Conservation (phyloP, 2,329 filamentous ascomycete species). For the Hypoxylon sp. region DNA sequence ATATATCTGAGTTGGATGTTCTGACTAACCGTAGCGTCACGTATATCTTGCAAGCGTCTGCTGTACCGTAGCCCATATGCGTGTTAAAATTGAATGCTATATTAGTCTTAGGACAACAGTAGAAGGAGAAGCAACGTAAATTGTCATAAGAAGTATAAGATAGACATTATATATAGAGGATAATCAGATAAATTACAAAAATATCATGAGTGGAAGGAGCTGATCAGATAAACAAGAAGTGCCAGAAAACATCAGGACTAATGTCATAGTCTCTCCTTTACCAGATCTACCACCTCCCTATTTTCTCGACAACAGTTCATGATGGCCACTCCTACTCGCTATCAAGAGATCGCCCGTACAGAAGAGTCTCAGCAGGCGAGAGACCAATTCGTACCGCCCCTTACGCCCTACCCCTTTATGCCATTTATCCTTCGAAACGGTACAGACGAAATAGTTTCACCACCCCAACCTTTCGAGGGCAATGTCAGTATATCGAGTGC, state of each 20-base stretch:
- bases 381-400: neutral
- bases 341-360: neutral
- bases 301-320: neutral
- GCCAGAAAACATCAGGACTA: neutral
- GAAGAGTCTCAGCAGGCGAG: neutral
- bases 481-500: neutral
- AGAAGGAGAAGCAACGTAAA: too few relatives aligned
- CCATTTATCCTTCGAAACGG: neutral
- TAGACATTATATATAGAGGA: neutral
- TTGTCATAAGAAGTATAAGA: too few relatives aligned
- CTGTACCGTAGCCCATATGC: neutral
- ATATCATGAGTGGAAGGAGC: neutral
- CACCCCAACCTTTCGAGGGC: neutral
- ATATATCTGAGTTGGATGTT: neutral
- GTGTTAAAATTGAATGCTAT: neutral
- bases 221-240: neutral
- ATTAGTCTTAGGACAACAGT: too few relatives aligned
- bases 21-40: neutral
- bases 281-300: neutral
- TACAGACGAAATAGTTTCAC: neutral
- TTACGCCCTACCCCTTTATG: neutral
- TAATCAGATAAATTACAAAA: neutral
- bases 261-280: neutral
- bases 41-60: neutral
- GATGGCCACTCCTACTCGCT: neutral